phyloP scores from a whole-genome alignment of 2,329 filamentous ascomycete genomes.

The Didymella keratinophila region DNA sequence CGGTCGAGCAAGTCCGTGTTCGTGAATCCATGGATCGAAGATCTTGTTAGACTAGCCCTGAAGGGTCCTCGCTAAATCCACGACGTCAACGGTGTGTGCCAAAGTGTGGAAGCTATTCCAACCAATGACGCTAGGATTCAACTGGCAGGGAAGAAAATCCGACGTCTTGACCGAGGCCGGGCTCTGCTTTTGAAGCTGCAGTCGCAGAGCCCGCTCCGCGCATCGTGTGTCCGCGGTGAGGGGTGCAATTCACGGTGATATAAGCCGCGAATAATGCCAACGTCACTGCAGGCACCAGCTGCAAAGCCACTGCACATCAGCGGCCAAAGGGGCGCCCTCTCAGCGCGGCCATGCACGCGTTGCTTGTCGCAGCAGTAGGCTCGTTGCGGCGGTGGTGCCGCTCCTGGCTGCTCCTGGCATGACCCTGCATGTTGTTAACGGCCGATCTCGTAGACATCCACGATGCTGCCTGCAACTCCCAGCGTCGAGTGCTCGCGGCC shows the following conservation, averaged over 20 bases:
- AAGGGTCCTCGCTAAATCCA: slow-evolving; percentile 5
- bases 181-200: neutral
- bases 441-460: slow-evolving; percentile 19
- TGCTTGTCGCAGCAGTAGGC: slow-evolving; percentile 12
- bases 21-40: slow-evolving; percentile 8
- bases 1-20: neutral
- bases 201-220: neutral
- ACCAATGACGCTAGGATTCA: neutral
- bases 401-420: slow-evolving; percentile 3
- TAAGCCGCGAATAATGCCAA: slow-evolving; percentile 2
- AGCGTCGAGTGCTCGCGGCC: slow-evolving; percentile 13
- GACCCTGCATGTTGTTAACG: slow-evolving; percentile 17
- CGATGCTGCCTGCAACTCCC: slow-evolving; percentile 18
- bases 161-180: neutral
- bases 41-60: slow-evolving; percentile 7
- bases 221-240: neutral
- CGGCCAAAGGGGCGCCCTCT: neutral
- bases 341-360: slow-evolving; percentile 2
- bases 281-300: slow-evolving; percentile 11
- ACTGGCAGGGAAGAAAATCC: neutral
- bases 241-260: neutral
- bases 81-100: slow-evolving; percentile 13
- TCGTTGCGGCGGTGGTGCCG: slow-evolving; percentile 9
- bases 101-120: neutral
- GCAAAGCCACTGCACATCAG: neutral